Evolutionary conservation across 2,329 filamentous ascomycete genomes (phyloP).

Genomic region (Epicoccum nigrum): DNA sequence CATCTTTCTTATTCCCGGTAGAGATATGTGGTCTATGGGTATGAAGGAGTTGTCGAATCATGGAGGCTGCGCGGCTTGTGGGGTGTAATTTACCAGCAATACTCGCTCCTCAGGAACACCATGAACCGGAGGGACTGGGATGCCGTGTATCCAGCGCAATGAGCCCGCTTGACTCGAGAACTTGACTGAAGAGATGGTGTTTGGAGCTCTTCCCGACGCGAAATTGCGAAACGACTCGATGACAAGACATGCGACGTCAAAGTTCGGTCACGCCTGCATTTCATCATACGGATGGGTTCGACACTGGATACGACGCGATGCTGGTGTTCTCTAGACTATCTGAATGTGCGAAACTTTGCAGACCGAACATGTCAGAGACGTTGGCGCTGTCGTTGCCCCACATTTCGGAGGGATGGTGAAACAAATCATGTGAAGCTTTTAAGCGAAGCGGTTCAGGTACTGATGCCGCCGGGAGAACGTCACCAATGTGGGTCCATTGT

Average conservation of each 20-base stretch:
- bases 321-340: neutral
- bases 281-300: no score
- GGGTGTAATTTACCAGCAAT: neutral
- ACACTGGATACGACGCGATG: no score
- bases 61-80: neutral
- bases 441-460: conserved; percentile 4
- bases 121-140: neutral
- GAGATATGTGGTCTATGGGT: no score
- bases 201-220: no score
- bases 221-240: no score
- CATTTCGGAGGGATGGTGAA: conserved; percentile 6
- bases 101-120: neutral
- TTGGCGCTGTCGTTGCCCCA: neutral
- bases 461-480: conserved; percentile 2
- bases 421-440: conserved; percentile 4
- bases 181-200: no score
- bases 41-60: no score
- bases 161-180: neutral
- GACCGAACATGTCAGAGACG: neutral
- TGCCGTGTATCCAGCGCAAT: neutral
- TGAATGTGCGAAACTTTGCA: no score
- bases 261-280: no score
- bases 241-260: no score
- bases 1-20: no score
- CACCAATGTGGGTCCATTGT: conserved; percentile 5